Conservation (phyloP, 129 eudicot genomes). For the Oenanthe sinensis region DNA sequence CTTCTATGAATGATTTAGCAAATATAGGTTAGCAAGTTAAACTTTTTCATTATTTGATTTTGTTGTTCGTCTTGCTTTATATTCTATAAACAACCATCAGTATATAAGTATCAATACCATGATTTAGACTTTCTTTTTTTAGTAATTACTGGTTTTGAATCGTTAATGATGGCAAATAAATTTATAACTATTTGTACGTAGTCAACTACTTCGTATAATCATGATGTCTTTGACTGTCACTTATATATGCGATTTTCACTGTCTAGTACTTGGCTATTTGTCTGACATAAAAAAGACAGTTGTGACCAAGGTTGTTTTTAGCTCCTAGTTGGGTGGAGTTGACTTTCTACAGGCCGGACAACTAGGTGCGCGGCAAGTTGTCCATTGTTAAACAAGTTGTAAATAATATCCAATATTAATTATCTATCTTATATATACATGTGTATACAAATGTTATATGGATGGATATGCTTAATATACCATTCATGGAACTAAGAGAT, state of each 20-base stretch:
- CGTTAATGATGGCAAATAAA: not conserved
- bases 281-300: not conserved
- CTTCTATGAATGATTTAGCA: slow-evolving; percentile 25
- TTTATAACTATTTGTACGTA: not conserved
- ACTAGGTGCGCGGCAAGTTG: not conserved
- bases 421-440: not conserved
- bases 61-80: not conserved
- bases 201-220: not conserved
- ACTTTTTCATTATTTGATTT: not conserved
- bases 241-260: not conserved
- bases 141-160: not conserved
- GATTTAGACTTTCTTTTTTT: not conserved
- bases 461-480: not conserved
- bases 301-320: not conserved
- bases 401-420: not conserved
- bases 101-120: not conserved
- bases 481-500: not conserved
- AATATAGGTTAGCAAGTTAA: slow-evolving; percentile 35
- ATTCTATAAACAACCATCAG: not conserved
- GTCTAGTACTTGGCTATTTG: not conserved
- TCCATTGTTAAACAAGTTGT: too few relatives aligned
- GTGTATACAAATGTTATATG: not conserved
- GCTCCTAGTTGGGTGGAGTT: not conserved
- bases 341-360: not conserved
- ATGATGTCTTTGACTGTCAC: too few relatives aligned